Conservation (phyloP, 345 rosid species). For the Gossypium australe region DNA sequence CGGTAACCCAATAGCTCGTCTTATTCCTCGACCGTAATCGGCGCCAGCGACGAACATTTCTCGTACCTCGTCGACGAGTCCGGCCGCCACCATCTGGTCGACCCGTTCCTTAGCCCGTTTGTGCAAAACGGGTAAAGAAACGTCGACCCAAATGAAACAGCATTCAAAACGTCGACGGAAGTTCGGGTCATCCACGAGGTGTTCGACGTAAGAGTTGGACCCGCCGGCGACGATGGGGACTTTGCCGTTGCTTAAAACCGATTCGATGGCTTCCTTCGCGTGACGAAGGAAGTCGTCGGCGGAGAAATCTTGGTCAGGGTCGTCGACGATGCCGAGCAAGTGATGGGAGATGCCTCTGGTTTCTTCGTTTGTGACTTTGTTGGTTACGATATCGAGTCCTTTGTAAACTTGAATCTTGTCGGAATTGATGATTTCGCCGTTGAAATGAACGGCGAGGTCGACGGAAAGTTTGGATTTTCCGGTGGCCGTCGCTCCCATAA, state of each 20-base stretch:
- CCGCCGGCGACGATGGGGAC: neutral
- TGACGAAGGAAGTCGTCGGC: neutral
- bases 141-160: neutral
- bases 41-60: neutral
- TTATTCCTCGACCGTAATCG: neutral
- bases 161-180: neutral
- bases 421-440: neutral
- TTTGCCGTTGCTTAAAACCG: neutral
- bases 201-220: neutral
- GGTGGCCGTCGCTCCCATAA: slow-evolving; percentile 4
- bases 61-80: neutral
- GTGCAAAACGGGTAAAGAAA: neutral
- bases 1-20: neutral
- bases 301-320: neutral
- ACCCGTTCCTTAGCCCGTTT: neutral
- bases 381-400: neutral
- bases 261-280: neutral
- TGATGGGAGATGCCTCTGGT: neutral
- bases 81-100: neutral
- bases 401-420: slow-evolving; percentile 6
- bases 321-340: neutral
- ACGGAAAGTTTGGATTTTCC: slow-evolving; percentile 7
- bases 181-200: neutral
- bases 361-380: neutral
- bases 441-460: neutral